Base-by-base conservation (phyloP, 495 filamentous ascomycete genomes). In the Talaromyces stipitatus region DNA sequence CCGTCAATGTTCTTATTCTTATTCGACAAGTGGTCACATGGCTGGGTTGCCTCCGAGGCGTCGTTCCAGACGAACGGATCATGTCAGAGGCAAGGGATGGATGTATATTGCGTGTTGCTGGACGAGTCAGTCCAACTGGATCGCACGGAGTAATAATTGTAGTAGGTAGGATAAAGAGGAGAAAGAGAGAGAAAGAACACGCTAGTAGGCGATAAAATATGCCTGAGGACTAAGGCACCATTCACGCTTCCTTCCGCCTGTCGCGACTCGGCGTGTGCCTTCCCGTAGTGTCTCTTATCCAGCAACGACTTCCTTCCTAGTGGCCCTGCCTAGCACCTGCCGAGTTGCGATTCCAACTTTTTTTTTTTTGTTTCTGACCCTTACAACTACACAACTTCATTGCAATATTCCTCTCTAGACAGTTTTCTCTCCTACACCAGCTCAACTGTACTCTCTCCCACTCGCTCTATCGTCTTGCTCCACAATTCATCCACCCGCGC, bases 401-500 rank as follows among this genome's bases (percentile, higher is more conserved):
- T 32, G 8, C 30, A 32, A 10, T 18, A 2, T 5, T 45, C 38
- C n/a, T 4, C 7, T 18, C n/a, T 45, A 8, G 20, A 6, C 38
- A 18, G 11, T 23, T 33, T 33, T 33, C 45, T 48, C 22, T 48
- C 10, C 12, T 0, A 26, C 45, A 20, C 24, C 20, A 23, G 20
- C 7, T 48, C 24, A 8, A 18, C 27, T 14, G 5, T 50, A 18
- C 12, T 24, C 8, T 32, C 20, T 33, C 23, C 1, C 10, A 22
- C 24, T 26, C 51, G 16, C 28, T 6, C 29, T 36, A 24, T 38
- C 18, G 51, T 54, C 51, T 23, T 18, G 51, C 51, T 51, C 48
- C 48, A 51, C 48, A 16, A 51, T 51, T 26, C 12, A 51, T 51
- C 48, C 24, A 48, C 48, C 48, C 48, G 48, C 16, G 38, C 27